Base-by-base conservation (phyloP, 2,329 filamentous ascomycete species). In the Colletotrichum sublineola region DNA sequence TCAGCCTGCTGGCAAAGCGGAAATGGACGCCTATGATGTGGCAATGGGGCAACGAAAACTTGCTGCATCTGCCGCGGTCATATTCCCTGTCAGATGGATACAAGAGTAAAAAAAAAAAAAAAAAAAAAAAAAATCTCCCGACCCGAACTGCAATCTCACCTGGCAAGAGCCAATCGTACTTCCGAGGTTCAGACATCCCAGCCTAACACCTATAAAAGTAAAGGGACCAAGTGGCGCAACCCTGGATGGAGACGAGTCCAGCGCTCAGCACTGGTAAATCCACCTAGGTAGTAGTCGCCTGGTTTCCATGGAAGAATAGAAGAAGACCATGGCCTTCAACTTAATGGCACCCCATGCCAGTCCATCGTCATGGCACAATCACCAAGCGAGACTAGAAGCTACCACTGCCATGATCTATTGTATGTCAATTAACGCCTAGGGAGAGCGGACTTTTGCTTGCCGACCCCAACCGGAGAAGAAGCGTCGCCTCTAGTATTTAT, bases 11-110 rank as follows among this genome's bases (percentile, higher is more conserved):
- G n/a, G n/a, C 56, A 9, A 61, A 38, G 8, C 24, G 14, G 38
- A 12, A 40, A 63, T 46, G 53, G 65, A 48, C 42, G 44, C 58
- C 58, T 44, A 46, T 48, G 31, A 29, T 44, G 31, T 58, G 52
- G 36, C 60, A 66, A 58, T 40, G 58, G 58, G 38, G 44, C 65
- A 52, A 31, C 50, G 20, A 58, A 55, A 31, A 46, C 67, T 36
- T 73, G 61, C 65, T 48, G 61, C 66, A 50, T 71, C 65, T 71
- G 50, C 64, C 52, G 53, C 63, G 58, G 46, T 52, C 65, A 48
- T 40, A 53, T 53, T 72, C 69, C 70, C 70, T 73, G 67, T 71
- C 62, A 61, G 48, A 70, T 61, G 70, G 70, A 61, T 73, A 24
- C 24, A 24, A 24, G 24, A 24, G 24, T 1, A 18, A 60, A 60